Evolutionary conservation across 2,329 filamentous ascomycete genomes (phyloP).

Genomic region (Xylariaceae sp.): DNA sequence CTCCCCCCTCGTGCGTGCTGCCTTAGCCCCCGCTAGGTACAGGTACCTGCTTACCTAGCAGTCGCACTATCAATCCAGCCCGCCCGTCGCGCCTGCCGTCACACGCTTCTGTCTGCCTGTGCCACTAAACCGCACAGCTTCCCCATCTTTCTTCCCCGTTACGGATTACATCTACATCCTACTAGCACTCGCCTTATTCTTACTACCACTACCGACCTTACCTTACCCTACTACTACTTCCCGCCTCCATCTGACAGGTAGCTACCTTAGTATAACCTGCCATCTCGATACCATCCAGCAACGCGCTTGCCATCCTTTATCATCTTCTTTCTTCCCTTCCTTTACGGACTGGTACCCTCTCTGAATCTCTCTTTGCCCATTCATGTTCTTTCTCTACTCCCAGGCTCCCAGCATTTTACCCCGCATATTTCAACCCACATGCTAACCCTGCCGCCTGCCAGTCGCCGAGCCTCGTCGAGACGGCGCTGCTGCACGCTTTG

Average conservation of each 20-base stretch:
- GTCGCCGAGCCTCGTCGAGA: conserved; percentile 50
- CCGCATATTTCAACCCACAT: conserved; percentile 43
- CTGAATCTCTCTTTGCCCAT: conserved; percentile 19
- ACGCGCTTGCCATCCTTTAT: background rate
- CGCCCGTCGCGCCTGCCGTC: background rate
- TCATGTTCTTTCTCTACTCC: conserved; percentile 16
- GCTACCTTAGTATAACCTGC: conserved; percentile 6
- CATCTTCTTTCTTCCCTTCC: conserved; percentile 6
- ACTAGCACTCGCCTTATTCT: background rate
- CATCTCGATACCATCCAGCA: background rate
- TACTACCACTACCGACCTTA: background rate
- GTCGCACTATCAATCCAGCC: background rate
- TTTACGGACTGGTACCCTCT: conserved; percentile 19
- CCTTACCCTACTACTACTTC: background rate
- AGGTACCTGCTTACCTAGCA: background rate
- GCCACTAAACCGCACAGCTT: background rate
- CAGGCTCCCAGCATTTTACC: conserved; percentile 16
- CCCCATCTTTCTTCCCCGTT: background rate
- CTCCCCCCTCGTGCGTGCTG: background rate
- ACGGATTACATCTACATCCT: background rate
- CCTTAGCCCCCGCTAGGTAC: background rate
- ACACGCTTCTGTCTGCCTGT: background rate
- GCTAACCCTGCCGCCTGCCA: conserved; percentile 46
- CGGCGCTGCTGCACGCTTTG: conserved; percentile 40
- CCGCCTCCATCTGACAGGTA: conserved; percentile 6